Base-by-base conservation (phyloP, 768 basidiomycete species). In the Phanerochaete sordida region DNA sequence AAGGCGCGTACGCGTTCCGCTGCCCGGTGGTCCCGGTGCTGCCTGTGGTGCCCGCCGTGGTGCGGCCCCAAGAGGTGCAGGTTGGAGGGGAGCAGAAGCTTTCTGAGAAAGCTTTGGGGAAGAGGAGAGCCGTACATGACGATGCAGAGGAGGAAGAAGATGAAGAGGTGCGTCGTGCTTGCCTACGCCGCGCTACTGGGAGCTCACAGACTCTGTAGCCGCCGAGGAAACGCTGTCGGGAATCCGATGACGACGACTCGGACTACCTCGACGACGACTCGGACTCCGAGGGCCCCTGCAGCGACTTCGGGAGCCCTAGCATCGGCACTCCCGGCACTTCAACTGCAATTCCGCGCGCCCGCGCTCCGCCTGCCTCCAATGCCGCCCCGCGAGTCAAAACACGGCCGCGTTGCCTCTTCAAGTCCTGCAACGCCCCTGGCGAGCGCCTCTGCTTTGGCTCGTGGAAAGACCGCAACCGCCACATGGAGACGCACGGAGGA, bases 401-500 rank as follows among this genome's bases (percentile, higher is more conserved):
- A 35, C 33, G 33, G 6, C 13, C 6, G 6, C 33, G 33, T 4
- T 56, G 54, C 37, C 8, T 56, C 37, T 3, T 43, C 54, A 56
- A 27, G 43, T n/a, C 5, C 23, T 56, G 54, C 24, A 28, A 15
- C 12, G 15, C n/a, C n/a, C n/a, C n/a, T n/a, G n/a, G 24, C 31
- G 19, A 19, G 4, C 54, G 33, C 24, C 35, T 8, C 13, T 6
- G 33, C 8, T 43, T 43, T 16, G 8, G 11, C 39, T 9, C 39
- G 7, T 6, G 4, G 19, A 47, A 48, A 45, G 56, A 57, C 30
- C 43, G 56, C 21, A 48, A 57, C 46, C 43, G 56, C 15, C 56
- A 57, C 56, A 46, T 57, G 56, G 56, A 57, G 45, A 57, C 3
- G 26, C 56, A 57, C 45, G 11, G n/a, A n/a, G n/a, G n/a, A n/a